These are phyloP conservation scores for Choricystis sp. DNA, from an alignment of 139 green algal species.

Conservation along the genomic window DNA sequence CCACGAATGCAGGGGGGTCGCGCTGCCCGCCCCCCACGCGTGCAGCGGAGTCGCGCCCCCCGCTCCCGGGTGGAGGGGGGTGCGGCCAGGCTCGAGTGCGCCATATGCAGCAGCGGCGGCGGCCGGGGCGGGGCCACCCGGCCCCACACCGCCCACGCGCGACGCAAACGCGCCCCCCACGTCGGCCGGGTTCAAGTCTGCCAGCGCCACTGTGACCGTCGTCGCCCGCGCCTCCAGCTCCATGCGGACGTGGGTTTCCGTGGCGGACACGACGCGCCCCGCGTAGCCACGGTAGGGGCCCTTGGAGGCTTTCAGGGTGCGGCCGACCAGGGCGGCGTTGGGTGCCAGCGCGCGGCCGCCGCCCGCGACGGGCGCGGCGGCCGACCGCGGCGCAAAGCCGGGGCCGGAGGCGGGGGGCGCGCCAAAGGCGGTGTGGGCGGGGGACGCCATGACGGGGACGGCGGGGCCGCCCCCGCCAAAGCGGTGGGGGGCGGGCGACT, in stretches of 20 bases:
- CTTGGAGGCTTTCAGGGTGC: slow-evolving; percentile 28
- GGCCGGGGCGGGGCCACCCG: too few relatives aligned
- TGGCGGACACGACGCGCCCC: slow-evolving; percentile 63
- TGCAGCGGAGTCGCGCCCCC: too few relatives aligned
- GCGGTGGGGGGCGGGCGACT: neutral
- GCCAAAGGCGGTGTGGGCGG: neutral
- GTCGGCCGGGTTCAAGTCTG: slow-evolving; percentile 18
- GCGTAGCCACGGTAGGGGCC: slow-evolving; percentile 66
- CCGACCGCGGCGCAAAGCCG: neutral
- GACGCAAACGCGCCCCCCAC: slow-evolving; percentile 1
- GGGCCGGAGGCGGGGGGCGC: slow-evolving; percentile 1
- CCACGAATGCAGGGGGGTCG: too few relatives aligned
- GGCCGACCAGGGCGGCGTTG: slow-evolving; percentile 32
- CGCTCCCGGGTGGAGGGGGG: too few relatives aligned
- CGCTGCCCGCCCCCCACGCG: too few relatives aligned
- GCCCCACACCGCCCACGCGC: neutral
- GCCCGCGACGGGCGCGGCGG: neutral
- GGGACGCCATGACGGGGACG: slow-evolving; percentile 9
- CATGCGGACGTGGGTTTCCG: slow-evolving; percentile 50
- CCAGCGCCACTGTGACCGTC: slow-evolving; percentile 48
- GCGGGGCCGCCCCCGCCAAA: slow-evolving; percentile 7
- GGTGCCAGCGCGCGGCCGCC: slow-evolving; percentile 5
- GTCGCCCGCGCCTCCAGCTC: slow-evolving; percentile 80
- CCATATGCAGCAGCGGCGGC: too few relatives aligned
- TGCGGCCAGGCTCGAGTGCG: neutral